Evolutionary conservation across 345 rosid genomes (phyloP).

Genomic region (Eucalyptus pauciflora): DNA sequence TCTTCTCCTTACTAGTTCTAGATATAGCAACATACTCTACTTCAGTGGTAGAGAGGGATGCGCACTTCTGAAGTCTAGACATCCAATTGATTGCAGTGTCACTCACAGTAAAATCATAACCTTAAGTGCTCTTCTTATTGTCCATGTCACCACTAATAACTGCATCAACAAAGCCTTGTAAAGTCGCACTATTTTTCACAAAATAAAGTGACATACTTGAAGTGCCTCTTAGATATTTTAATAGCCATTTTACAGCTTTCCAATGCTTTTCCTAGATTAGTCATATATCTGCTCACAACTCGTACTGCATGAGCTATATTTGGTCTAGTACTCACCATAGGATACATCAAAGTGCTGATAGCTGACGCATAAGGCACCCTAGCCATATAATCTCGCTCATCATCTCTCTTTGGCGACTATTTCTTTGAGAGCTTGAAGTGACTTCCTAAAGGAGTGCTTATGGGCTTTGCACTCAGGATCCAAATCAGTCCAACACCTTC

Average conservation of each 20-base stretch:
- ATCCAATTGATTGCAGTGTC: not conserved
- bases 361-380: not conserved
- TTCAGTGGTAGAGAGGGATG: not conserved
- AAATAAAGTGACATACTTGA: not conserved
- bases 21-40: not conserved
- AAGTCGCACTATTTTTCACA: not conserved
- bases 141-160: not conserved
- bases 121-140: not conserved
- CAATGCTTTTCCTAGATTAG: not conserved
- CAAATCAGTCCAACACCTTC: not conserved
- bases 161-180: not conserved
- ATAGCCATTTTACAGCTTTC: not conserved
- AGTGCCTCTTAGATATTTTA: not conserved
- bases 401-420: not conserved
- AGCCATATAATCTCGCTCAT: not conserved
- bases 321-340: not conserved
- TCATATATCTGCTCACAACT: not conserved
- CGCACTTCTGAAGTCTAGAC: not conserved
- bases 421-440: not conserved
- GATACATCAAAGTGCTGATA: not conserved
- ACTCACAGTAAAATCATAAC: not conserved
- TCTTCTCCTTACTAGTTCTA: not conserved
- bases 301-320: not conserved
- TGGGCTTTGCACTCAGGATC: not conserved
- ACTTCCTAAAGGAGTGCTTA: not conserved